A percentile compares a stretch with the other conserved stretches of the same genome.
Evolutionary conservation across 179 eudicot genomes (phyloP).

Genomic region (Carnegiea gigantea): DNA sequence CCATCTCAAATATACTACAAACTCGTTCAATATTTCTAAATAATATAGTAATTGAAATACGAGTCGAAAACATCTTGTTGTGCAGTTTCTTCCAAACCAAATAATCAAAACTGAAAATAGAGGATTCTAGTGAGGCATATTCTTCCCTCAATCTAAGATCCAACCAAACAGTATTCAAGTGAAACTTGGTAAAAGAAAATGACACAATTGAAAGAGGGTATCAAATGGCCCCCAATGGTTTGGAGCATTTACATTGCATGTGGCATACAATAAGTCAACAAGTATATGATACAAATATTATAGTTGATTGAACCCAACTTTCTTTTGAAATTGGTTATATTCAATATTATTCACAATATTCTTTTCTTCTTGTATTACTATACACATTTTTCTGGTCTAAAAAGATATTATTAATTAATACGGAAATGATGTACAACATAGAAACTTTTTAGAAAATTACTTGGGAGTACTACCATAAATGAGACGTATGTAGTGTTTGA

Average conservation of each 20-base stretch:
- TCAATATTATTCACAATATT: background rate
- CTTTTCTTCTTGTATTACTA: background rate
- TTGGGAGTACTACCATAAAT: too few relatives aligned
- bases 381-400: too few relatives aligned
- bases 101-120: too few relatives aligned
- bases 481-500: too few relatives aligned
- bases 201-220: background rate
- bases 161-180: background rate
- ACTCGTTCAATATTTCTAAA: too few relatives aligned
- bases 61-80: too few relatives aligned
- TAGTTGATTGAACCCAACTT: background rate
- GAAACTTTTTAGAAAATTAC: too few relatives aligned
- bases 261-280: background rate
- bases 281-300: background rate
- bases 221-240: background rate
- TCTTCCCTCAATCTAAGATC: constrained; percentile 1
- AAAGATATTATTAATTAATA: too few relatives aligned
- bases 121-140: background rate
- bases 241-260: background rate
- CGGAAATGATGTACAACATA: too few relatives aligned
- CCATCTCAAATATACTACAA: too few relatives aligned
- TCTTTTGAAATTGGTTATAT: background rate
- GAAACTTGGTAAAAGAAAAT: background rate
- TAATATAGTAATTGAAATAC: too few relatives aligned
- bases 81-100: background rate